Conservation (phyloP, 2,329 filamentous ascomycete species). For the Apiospora phragmitis region DNA sequence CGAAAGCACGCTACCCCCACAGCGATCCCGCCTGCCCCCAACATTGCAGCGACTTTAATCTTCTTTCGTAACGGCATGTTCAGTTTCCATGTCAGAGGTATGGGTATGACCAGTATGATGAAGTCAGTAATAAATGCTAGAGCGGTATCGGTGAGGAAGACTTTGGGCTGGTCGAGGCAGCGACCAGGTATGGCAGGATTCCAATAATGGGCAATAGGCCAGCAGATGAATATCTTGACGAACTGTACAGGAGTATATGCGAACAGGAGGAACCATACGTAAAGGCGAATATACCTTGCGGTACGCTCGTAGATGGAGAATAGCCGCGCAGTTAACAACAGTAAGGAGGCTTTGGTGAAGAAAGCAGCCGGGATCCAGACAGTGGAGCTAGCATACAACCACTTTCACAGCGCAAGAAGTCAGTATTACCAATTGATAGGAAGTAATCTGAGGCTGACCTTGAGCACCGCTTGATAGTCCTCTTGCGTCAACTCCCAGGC, state of each 20-base stretch:
- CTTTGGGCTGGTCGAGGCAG: conserved; percentile 32
- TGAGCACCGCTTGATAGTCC: neutral
- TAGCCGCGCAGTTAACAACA: conserved; percentile 33
- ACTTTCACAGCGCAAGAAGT: conserved; percentile 19
- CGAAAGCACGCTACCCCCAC: conserved; percentile 31
- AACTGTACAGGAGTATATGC: conserved; percentile 19
- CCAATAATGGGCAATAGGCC: conserved; percentile 2
- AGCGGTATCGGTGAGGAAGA: conserved; percentile 35
- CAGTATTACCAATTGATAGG: no score
- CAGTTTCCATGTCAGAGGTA: conserved; percentile 32
- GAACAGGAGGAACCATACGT: conserved; percentile 26
- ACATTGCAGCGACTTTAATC: conserved; percentile 32
- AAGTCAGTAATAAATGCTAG: conserved; percentile 35
- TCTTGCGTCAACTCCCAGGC: conserved; percentile 24
- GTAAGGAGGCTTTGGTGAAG: conserved; percentile 33
- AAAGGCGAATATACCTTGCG: conserved; percentile 28
- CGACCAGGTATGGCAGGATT: neutral
- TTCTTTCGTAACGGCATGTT: conserved; percentile 30
- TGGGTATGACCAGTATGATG: conserved; percentile 34
- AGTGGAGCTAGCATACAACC: conserved; percentile 30
- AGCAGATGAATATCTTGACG: neutral
- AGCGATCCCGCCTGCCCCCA: conserved; percentile 32
- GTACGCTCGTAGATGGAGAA: conserved; percentile 27
- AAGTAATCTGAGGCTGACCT: neutral
- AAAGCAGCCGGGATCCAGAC: conserved; percentile 31